A percentile compares a stretch with the other conserved stretches of the same genome.
Conservation (phyloP, 2,329 filamentous ascomycete genomes). For the Botrytis cinerea region DNA sequence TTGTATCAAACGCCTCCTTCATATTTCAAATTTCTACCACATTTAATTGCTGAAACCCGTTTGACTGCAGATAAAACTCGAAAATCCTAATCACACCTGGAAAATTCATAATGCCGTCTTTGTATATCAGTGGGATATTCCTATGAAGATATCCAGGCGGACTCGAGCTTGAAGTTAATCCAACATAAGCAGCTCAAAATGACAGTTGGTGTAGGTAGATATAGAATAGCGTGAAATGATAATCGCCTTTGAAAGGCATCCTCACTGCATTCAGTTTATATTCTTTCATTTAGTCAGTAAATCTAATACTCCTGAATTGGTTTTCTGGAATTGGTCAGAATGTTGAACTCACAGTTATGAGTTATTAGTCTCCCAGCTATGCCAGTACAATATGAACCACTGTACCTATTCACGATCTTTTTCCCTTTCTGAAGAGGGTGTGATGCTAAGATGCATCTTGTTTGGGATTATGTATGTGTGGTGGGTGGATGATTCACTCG, state of each 20-base stretch:
- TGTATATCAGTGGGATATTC: conserved; percentile 10
- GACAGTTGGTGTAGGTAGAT: background rate
- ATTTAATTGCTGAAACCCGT: background rate
- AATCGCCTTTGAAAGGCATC: background rate
- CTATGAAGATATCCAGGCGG: conserved; percentile 13
- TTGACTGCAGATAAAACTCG: conserved; percentile 1
- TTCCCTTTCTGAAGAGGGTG: background rate
- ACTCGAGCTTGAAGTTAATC: background rate
- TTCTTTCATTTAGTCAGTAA: background rate
- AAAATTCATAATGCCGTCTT: background rate
- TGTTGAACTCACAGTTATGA: background rate
- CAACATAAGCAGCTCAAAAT: background rate
- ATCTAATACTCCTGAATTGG: background rate
- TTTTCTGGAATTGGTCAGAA: background rate
- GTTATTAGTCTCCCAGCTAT: background rate
- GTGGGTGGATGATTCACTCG: background rate
- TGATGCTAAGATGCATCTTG: background rate
- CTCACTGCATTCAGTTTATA: background rate
- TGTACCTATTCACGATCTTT: background rate
- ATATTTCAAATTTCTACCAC: background rate
- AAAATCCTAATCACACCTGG: background rate
- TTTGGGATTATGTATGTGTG: background rate
- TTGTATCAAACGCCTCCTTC: background rate
- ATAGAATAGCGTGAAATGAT: background rate
- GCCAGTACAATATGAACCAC: background rate